Evolutionary conservation across 352 stramenopile genomes (phyloP), one percentile per base, ranked within the genome.

Genomic region (Phytophthora sp.): DNA sequence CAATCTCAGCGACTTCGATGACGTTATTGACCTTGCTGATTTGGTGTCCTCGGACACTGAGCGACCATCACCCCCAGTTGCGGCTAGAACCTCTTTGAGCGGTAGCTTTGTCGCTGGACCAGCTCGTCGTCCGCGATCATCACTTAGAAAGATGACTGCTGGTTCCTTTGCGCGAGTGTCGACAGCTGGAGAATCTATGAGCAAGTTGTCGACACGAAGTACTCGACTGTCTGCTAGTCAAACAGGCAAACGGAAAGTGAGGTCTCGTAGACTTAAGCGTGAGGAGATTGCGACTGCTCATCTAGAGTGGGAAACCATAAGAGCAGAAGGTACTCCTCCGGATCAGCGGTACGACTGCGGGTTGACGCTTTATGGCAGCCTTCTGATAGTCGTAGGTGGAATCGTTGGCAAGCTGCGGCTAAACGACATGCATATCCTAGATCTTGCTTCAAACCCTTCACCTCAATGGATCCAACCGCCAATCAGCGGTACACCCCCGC

Each of bases 21-120:
- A 85, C 35, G 78, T 82, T 32, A 84, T 87, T 43, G 67, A 87
- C 41, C 68, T 87, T 1, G 73, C 76, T n/a, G 76, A 87, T 23
- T 58, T 87, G 18, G 62, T 87, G 21, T 74, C 74, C 4, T 82
- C 64, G 3, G 78, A 84, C n/a, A 72, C 27, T 8, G 68, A 83
- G 27, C 64, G 59, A 13, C 64, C 64, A 37, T 67, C 59, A 23
- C 54, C 69, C 49, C 37, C 59, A 11, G 54, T 77, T 11, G 58
- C 69, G 20, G 69, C 60, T 26, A 74, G 37, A 50, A 72, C 59
- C 10, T 77, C 64, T 48, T 44, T 70, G 23, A 69, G 54, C 34
- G 63, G 64, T 10, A 74, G 37, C 15, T 72, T 72, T 57, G 41
- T 68, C 15, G 34, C 55, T 38, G 59, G 60, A n/a, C 60, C 59